phyloP scores from a whole-genome alignment of 2,329 filamentous ascomycete genomes.

The Beauveria asiatica region DNA sequence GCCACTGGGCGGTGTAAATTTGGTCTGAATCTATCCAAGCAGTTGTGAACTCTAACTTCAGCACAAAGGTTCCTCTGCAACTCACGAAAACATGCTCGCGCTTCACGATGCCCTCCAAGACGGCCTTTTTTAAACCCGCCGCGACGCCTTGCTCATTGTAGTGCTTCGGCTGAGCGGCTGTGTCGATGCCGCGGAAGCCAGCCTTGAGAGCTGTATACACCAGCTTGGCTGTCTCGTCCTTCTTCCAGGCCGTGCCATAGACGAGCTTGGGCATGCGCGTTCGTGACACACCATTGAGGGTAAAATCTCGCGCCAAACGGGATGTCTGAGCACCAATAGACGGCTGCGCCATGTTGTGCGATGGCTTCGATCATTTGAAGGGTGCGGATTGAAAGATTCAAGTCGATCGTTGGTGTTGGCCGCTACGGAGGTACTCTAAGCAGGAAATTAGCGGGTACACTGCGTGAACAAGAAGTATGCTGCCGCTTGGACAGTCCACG shows the following conservation, averaged over 20 bases:
- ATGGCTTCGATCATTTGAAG: neutral
- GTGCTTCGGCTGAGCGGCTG: conserved; percentile 69
- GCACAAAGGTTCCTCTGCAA: neutral
- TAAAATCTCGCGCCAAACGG: conserved; percentile 25
- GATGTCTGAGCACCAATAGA: conserved; percentile 20
- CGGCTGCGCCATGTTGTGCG: conserved; percentile 14
- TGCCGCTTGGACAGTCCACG: neutral
- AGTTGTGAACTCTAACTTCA: neutral
- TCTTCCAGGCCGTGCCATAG: conserved; percentile 86
- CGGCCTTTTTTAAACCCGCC: conserved; percentile 53
- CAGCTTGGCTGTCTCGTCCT: conserved; percentile 54
- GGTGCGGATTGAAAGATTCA: neutral
- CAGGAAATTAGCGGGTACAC: neutral
- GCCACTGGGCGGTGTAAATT: conserved; percentile 59
- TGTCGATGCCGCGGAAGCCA: conserved; percentile 69
- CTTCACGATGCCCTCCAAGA: conserved; percentile 48
- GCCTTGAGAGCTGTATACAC: conserved; percentile 59
- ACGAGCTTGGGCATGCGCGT: conserved; percentile 45
- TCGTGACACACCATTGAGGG: conserved; percentile 21
- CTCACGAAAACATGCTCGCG: conserved; percentile 52
- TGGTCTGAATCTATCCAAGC: conserved; percentile 61
- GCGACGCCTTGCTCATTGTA: conserved; percentile 68
- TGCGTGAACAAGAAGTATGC: neutral
- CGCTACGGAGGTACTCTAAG: neutral
- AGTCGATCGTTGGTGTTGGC: neutral